These are phyloP conservation scores for Klebsormidium nitens DNA, from an alignment of 139 green algal genomes.

Conservation along the genomic window DNA sequence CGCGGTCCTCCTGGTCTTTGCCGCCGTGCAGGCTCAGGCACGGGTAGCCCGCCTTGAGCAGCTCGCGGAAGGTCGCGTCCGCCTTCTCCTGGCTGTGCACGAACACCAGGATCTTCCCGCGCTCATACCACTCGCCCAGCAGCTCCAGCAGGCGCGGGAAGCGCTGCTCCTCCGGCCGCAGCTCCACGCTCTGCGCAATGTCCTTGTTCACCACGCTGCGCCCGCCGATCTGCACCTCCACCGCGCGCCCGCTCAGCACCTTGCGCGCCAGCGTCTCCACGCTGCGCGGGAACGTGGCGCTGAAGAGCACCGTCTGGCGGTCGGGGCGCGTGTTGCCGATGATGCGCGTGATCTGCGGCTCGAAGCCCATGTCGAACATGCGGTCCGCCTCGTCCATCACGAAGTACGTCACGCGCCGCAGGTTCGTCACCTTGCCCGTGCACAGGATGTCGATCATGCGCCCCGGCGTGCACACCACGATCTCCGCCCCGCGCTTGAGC, in stretches of 20 bases:
- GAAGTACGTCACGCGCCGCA: slow-evolving; percentile 90
- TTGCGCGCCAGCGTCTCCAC: slow-evolving; percentile 52
- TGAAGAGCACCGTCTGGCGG: slow-evolving; percentile 96
- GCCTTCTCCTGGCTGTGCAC: slow-evolving; percentile 85
- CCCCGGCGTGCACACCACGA: slow-evolving; percentile 92
- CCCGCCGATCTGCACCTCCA: slow-evolving; percentile 70
- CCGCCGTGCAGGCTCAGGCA: slow-evolving; percentile 92
- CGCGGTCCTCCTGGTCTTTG: slow-evolving; percentile 94
- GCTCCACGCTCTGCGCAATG: slow-evolving; percentile 89
- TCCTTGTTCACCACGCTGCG: slow-evolving; percentile 86
- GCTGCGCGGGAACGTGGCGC: slow-evolving; percentile 86
- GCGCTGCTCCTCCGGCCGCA: slow-evolving; percentile 59
- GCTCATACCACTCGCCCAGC: slow-evolving; percentile 71
- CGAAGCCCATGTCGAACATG: slow-evolving; percentile 99
- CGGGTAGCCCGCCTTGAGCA: slow-evolving; percentile 80
- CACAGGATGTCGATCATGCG: slow-evolving; percentile 98
- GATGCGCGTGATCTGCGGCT: slow-evolving; percentile 77
- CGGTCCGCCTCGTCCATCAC: slow-evolving; percentile 97
- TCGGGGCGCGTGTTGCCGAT: slow-evolving; percentile 83
- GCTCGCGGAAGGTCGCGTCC: slow-evolving; percentile 86
- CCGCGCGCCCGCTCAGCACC: slow-evolving; percentile 30
- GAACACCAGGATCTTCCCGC: slow-evolving; percentile 70
- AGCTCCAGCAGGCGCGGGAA: slow-evolving; percentile 94
- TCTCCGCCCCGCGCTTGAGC: slow-evolving; percentile 82
- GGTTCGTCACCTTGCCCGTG: slow-evolving; percentile 93